Percentiles rank a stretch among this genome's conserved stretches.
Conservation (phyloP, 2,329 filamentous ascomycete species). For the Hortaea sp. region DNA sequence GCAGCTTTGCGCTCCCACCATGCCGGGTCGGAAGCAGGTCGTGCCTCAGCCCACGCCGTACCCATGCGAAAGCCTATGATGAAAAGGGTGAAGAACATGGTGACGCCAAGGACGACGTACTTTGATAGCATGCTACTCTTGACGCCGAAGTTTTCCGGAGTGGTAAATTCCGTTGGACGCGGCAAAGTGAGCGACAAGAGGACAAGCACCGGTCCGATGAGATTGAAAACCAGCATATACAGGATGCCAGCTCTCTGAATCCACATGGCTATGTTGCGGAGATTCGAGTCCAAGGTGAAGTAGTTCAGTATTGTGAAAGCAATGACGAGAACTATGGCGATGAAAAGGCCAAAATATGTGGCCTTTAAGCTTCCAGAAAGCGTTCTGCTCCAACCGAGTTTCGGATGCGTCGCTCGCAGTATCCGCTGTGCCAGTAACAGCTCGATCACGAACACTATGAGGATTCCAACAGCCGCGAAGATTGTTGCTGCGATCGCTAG, state of each 20-base stretch:
- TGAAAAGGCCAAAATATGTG: slow-evolving; percentile 8
- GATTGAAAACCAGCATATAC: slow-evolving; percentile 15
- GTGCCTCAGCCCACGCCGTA: slow-evolving; percentile 15
- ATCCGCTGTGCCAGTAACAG: slow-evolving; percentile 21
- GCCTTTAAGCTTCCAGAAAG: slow-evolving; percentile 7
- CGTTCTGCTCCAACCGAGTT: slow-evolving; percentile 18
- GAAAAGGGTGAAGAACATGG: slow-evolving; percentile 11
- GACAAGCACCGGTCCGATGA: slow-evolving; percentile 15
- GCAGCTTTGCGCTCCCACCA: slow-evolving; percentile 22
- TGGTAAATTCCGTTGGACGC: not conserved
- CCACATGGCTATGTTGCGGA: slow-evolving; percentile 8
- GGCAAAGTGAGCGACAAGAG: slow-evolving; percentile 8
- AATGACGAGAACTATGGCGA: slow-evolving; percentile 17
- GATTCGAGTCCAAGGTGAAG: slow-evolving; percentile 17
- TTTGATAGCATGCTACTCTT: slow-evolving; percentile 11
- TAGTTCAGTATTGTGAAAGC: slow-evolving; percentile 18
- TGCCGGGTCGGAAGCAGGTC: slow-evolving; percentile 16
- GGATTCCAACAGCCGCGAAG: slow-evolving; percentile 21
- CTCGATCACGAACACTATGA: slow-evolving; percentile 23
- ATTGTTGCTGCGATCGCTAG: slow-evolving; percentile 23
- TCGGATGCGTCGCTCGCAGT: slow-evolving; percentile 17
- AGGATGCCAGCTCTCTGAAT: slow-evolving; percentile 14
- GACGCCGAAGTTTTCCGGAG: slow-evolving; percentile 10
- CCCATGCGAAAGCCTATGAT: slow-evolving; percentile 19
- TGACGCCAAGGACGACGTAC: slow-evolving; percentile 10